Conservation (phyloP, 768 basidiomycete genomes). For the Calocybe cyanea region DNA sequence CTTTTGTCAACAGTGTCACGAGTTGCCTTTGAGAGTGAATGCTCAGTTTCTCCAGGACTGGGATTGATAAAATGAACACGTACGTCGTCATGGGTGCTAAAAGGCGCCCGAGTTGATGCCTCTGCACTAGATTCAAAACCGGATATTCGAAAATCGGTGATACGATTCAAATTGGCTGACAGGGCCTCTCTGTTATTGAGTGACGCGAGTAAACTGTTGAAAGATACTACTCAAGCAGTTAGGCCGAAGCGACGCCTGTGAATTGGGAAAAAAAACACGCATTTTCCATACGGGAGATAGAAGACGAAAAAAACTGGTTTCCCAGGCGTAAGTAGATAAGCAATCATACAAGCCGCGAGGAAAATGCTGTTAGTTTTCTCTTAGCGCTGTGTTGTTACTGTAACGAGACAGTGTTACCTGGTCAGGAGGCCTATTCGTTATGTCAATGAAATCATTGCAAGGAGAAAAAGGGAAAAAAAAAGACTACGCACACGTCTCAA, state of each 20-base stretch:
- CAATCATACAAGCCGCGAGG: constrained; percentile 27
- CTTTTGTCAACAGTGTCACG: too few relatives aligned
- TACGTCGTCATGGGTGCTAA: too few relatives aligned
- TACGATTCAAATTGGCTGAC: too few relatives aligned
- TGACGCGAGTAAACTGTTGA: constrained; percentile 14
- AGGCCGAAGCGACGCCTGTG: too few relatives aligned
- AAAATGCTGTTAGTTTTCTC: constrained; percentile 16
- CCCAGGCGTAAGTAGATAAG: constrained; percentile 38
- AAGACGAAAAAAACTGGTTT: constrained; percentile 41
- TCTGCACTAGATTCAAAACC: too few relatives aligned
- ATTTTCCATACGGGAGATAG: constrained; percentile 42
- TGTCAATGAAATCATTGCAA: too few relatives aligned
- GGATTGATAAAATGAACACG: too few relatives aligned
- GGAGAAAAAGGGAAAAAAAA: too few relatives aligned
- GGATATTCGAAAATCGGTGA: too few relatives aligned
- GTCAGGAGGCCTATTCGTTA: constrained; percentile 29
- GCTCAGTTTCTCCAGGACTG: too few relatives aligned
- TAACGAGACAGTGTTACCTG: constrained; percentile 16
- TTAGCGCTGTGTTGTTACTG: not conserved
- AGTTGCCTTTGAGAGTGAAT: too few relatives aligned
- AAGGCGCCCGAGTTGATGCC: too few relatives aligned
- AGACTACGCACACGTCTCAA: constrained; percentile 40
- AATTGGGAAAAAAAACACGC: constrained; percentile 16
- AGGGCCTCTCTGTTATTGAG: not conserved
- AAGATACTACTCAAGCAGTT: constrained; percentile 17